Percentiles rank a stretch among this genome's conserved stretches.
Conservation (phyloP, 352 stramenopile genomes). For the Globisporangium heterothallicum region DNA sequence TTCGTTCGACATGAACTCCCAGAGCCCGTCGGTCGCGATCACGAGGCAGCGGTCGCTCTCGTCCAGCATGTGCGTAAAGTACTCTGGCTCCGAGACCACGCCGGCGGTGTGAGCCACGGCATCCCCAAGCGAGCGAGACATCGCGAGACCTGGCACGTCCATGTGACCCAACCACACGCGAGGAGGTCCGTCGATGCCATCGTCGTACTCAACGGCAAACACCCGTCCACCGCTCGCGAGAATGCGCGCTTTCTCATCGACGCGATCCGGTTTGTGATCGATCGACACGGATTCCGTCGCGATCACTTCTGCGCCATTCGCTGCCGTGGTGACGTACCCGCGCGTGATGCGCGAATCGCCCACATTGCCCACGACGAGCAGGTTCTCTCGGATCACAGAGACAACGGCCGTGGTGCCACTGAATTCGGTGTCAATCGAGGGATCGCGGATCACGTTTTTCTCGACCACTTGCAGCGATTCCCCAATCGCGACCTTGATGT, state of each 20-base stretch:
- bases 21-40: conserved; percentile 97
- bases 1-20: conserved; percentile 98
- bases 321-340: conserved; percentile 49
- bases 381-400: conserved; percentile 59
- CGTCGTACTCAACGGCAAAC: conserved; percentile 98
- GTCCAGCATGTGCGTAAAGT: conserved; percentile 80
- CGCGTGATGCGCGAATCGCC: conserved; percentile 94
- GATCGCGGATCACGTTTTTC: conserved; percentile 83
- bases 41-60: conserved; percentile 92
- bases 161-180: conserved; percentile 98
- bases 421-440: conserved; percentile 92
- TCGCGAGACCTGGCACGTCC: conserved; percentile 97
- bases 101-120: conserved; percentile 95
- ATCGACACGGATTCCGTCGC: conserved; percentile 86
- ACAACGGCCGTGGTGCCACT: conserved; percentile 84
- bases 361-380: conserved; percentile 95
- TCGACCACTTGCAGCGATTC: conserved; percentile 62
- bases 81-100: conserved; percentile 95
- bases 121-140: conserved; percentile 96
- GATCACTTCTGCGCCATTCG: conserved; percentile 19
- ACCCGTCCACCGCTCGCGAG: conserved; percentile 92
- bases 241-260: conserved; percentile 95
- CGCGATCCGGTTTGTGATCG: conserved; percentile 97
- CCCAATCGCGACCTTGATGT: conserved; percentile 48
- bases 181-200: conserved; percentile 96